These are phyloP conservation scores for Lichtheimia ornata DNA, from an alignment of 371 early-diverging fungal species.

Conservation along the genomic window DNA sequence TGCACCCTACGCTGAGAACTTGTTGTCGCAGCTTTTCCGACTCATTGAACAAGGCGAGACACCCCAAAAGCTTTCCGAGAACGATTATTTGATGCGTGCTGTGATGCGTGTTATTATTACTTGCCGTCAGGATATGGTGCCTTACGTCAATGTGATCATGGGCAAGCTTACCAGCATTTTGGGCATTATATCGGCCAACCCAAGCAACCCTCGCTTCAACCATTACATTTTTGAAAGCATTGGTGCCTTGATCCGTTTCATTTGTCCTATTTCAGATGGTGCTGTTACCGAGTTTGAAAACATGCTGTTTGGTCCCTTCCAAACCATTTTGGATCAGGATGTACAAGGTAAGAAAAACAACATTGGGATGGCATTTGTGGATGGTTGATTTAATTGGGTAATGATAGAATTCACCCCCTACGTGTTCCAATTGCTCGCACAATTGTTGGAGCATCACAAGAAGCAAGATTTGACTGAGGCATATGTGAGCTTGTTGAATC, in stretches of 20 bases:
- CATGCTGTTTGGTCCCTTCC: conserved; percentile 77
- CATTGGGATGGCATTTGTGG: background rate
- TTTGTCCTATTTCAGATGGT: conserved; percentile 60
- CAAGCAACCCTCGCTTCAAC: conserved; percentile 96
- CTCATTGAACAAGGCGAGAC: conserved; percentile 67
- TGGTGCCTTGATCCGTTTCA: conserved; percentile 77
- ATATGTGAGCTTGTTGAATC: conserved; percentile 73
- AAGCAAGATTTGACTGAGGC: conserved; percentile 65
- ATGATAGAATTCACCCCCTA: conserved; percentile 90
- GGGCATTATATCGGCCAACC: conserved; percentile 88
- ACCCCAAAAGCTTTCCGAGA: conserved; percentile 91
- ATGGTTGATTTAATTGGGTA: background rate
- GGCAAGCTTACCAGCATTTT: conserved; percentile 74
- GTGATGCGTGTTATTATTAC: conserved; percentile 84
- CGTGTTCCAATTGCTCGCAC: conserved; percentile 93
- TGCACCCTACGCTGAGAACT: conserved; percentile 62
- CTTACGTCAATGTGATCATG: conserved; percentile 73
- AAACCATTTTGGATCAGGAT: conserved; percentile 89
- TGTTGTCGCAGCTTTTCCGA: conserved; percentile 77
- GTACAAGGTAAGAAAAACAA: conserved; percentile 45
- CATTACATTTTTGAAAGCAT: conserved; percentile 95
- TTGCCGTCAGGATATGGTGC: conserved; percentile 69
- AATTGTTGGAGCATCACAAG: conserved; percentile 79
- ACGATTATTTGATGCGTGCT: conserved; percentile 92
- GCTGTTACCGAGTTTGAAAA: conserved; percentile 82